phyloP scores from a whole-genome alignment of 108 stramenopile genomes.

The Skeletonema costatum region DNA sequence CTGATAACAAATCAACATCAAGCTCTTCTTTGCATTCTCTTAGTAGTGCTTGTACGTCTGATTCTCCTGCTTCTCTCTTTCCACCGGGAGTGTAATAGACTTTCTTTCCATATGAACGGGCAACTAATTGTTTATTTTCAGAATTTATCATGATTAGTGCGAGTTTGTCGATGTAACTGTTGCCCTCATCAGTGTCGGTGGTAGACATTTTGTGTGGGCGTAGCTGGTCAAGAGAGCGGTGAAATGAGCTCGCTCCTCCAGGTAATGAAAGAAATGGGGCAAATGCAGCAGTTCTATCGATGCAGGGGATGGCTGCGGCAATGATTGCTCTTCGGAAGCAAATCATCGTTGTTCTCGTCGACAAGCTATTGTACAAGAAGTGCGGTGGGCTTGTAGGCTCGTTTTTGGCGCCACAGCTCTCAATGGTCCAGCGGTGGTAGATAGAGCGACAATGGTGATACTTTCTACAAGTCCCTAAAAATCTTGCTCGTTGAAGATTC shows the following conservation, averaged over 20 bases:
- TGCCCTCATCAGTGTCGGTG: not conserved
- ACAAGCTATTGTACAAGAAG: too few species aligned
- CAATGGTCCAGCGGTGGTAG: too few species aligned
- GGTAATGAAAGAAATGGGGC: not conserved
- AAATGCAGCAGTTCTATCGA: not conserved
- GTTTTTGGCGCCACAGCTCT: too few species aligned
- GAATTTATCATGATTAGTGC: slow-evolving; percentile 51
- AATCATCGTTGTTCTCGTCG: not conserved
- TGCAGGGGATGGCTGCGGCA: not conserved
- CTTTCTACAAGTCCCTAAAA: too few species aligned
- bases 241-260: not conserved
- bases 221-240: not conserved
- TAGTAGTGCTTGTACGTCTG: slow-evolving; percentile 48
- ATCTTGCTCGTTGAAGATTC: too few species aligned
- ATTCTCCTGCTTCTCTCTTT: slow-evolving; percentile 52
- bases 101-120: slow-evolving; percentile 44
- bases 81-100: slow-evolving; percentile 64
- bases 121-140: slow-evolving; percentile 51
- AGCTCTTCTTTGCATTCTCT: slow-evolving; percentile 62
- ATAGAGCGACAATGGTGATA: too few species aligned
- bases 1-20: slow-evolving; percentile 41
- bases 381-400: too few species aligned
- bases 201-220: not conserved
- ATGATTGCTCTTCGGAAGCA: not conserved
- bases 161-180: slow-evolving; percentile 50